Conservation (phyloP, 2,329 filamentous ascomycete species). For the Penicillium sp. region DNA sequence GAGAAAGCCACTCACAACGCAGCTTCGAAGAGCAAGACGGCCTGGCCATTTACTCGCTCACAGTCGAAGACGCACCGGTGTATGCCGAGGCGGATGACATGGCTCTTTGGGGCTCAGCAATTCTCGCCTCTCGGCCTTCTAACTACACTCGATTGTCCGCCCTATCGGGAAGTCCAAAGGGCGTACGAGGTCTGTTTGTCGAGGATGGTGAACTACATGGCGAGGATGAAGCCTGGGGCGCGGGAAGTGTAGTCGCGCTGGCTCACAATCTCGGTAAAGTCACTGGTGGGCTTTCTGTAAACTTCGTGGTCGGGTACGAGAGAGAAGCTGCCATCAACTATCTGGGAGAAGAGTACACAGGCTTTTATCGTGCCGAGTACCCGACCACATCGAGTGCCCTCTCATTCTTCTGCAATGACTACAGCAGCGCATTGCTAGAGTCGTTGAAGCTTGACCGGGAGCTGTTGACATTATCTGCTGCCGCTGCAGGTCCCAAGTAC, state of each 20-base stretch:
- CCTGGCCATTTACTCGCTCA: slow-evolving; percentile 29
- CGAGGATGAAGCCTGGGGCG: slow-evolving; percentile 19
- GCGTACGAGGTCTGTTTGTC: slow-evolving; percentile 28
- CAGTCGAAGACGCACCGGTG: slow-evolving; percentile 23
- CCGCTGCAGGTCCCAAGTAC: slow-evolving; percentile 33
- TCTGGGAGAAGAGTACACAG: slow-evolving; percentile 32
- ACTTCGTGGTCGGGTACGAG: slow-evolving; percentile 38
- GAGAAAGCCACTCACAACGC: slow-evolving; percentile 18
- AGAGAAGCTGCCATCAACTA: slow-evolving; percentile 37
- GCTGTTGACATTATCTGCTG: slow-evolving; percentile 23
- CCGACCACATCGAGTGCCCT: slow-evolving; percentile 29
- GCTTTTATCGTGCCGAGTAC: slow-evolving; percentile 35
- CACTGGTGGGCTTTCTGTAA: slow-evolving; percentile 24
- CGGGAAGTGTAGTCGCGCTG: slow-evolving; percentile 30
- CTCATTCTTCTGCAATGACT: slow-evolving; percentile 36
- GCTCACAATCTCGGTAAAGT: slow-evolving; percentile 35
- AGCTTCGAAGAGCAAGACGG: slow-evolving; percentile 20
- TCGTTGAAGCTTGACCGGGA: slow-evolving; percentile 28
- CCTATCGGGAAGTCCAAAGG: slow-evolving; percentile 23
- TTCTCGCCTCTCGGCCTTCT: slow-evolving; percentile 33
- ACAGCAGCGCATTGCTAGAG: slow-evolving; percentile 30
- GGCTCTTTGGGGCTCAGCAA: slow-evolving; percentile 37
- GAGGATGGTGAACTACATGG: slow-evolving; percentile 24
- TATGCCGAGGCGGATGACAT: slow-evolving; percentile 35
- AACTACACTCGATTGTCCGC: slow-evolving; percentile 23